Percentiles rank a stretch among this genome's conserved stretches.
These are phyloP conservation scores for Lecanicillium sp. DNA, from an alignment of 2,329 filamentous ascomycete genomes.

Conservation along the genomic window DNA sequence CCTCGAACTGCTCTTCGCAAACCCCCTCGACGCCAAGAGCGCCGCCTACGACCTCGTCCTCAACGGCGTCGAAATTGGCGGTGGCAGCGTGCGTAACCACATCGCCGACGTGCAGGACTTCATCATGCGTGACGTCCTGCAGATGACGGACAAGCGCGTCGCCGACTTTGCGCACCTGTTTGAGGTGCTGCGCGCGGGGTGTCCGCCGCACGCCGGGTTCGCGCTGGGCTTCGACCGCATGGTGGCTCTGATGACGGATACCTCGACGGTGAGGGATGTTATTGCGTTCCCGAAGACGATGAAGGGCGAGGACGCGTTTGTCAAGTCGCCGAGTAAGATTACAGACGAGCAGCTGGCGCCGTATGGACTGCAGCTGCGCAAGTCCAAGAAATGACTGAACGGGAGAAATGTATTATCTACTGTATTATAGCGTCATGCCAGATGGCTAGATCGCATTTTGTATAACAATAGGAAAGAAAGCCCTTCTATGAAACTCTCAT, in stretches of 20 bases:
- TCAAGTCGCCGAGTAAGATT: conserved; percentile 67
- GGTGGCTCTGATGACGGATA: conserved; percentile 71
- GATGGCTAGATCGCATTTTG: no score
- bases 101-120: conserved; percentile 75
- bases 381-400: neutral
- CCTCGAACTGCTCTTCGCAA: conserved; percentile 63
- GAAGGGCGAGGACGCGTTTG: conserved; percentile 79
- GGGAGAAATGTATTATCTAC: neutral
- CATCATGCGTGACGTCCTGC: conserved; percentile 75
- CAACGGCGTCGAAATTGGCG: conserved; percentile 90
- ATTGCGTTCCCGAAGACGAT: conserved; percentile 96
- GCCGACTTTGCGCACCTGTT: conserved; percentile 80
- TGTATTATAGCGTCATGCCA: no score
- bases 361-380: conserved; percentile 37
- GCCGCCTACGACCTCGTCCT: conserved; percentile 96
- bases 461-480: neutral
- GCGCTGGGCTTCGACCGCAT: conserved; percentile 89
- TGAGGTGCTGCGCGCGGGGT: conserved; percentile 74
- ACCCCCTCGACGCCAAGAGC: conserved; percentile 67
- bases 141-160: conserved; percentile 68
- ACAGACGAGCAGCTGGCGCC: conserved; percentile 48
- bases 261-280: conserved; percentile 77
- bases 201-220: conserved; percentile 90
- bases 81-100: conserved; percentile 90
- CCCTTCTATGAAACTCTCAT: no score